These are phyloP conservation scores for Garcia nutans DNA, from an alignment of 345 rosid genomes.

Conservation along the genomic window DNA sequence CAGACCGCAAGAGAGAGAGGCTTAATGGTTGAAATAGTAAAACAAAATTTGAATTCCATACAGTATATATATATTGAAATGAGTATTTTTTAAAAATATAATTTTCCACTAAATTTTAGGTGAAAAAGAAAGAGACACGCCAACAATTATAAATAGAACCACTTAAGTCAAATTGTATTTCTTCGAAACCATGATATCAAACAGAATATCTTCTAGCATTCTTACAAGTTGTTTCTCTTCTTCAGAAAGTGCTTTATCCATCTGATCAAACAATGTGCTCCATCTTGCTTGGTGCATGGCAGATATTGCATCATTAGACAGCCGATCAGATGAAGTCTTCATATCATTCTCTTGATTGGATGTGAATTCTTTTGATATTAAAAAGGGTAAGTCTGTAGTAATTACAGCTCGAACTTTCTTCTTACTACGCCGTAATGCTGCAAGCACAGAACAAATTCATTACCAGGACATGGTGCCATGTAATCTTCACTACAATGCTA, in stretches of 20 bases:
- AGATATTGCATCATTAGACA: conserved; percentile 33
- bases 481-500: background rate
- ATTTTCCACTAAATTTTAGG: background rate
- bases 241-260: conserved; percentile 68
- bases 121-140: no score
- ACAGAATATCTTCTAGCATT: conserved; percentile 10
- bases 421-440: conserved; percentile 89
- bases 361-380: conserved; percentile 69
- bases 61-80: background rate
- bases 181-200: background rate
- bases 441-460: conserved; percentile 24
- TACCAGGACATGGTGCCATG: conserved; percentile 7
- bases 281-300: conserved; percentile 64
- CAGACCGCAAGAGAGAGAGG: background rate
- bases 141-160: background rate
- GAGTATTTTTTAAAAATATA: background rate
- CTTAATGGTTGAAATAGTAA: background rate
- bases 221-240: conserved; percentile 88
- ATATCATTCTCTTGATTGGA: conserved; percentile 42
- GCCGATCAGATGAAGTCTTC: conserved; percentile 33
- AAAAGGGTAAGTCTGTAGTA: conserved; percentile 67
- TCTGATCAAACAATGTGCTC: conserved; percentile 68
- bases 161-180: background rate
- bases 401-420: conserved; percentile 79
- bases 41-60: background rate